Conservation (phyloP, 1,284 basidiomycete species). For the Trichosporon sp. region DNA sequence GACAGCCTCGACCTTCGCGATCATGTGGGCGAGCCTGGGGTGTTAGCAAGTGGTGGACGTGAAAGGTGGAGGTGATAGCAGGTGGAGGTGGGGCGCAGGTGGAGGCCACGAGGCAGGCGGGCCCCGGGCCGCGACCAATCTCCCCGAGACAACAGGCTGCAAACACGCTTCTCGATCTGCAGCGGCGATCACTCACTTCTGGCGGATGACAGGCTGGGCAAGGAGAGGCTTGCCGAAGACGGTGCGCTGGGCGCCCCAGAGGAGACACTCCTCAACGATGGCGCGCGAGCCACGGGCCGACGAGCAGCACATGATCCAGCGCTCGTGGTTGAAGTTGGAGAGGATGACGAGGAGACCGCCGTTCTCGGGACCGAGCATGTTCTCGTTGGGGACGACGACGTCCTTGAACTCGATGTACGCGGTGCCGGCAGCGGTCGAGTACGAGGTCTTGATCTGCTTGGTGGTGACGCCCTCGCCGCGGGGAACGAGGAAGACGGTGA, state of each 20-base stretch:
- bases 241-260: constrained; percentile 70
- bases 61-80: background rate
- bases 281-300: constrained; percentile 41
- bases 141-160: too few species aligned
- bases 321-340: constrained; percentile 47
- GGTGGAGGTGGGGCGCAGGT: too few species aligned
- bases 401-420: constrained; percentile 63
- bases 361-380: constrained; percentile 79
- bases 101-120: background rate
- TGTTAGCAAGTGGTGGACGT: background rate
- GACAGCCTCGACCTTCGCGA: constrained; percentile 72
- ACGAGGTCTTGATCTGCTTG: constrained; percentile 78
- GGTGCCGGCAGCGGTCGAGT: constrained; percentile 73
- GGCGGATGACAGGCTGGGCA: constrained; percentile 75
- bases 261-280: constrained; percentile 50
- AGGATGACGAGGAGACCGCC: constrained; percentile 75
- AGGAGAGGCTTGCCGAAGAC: constrained; percentile 81
- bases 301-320: constrained; percentile 50
- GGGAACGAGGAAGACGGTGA: constrained; percentile 79
- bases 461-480: constrained; percentile 72
- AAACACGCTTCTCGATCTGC: too few species aligned
- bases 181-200: constrained; percentile 54
- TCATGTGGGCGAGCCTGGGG: constrained; percentile 67
- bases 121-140: too few species aligned
- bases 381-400: constrained; percentile 64